Evolutionary conservation across 2,329 filamentous ascomycete species (phyloP), one percentile per base, ranked within the genome.

Genomic region (Nigrospora osmanthi): DNA sequence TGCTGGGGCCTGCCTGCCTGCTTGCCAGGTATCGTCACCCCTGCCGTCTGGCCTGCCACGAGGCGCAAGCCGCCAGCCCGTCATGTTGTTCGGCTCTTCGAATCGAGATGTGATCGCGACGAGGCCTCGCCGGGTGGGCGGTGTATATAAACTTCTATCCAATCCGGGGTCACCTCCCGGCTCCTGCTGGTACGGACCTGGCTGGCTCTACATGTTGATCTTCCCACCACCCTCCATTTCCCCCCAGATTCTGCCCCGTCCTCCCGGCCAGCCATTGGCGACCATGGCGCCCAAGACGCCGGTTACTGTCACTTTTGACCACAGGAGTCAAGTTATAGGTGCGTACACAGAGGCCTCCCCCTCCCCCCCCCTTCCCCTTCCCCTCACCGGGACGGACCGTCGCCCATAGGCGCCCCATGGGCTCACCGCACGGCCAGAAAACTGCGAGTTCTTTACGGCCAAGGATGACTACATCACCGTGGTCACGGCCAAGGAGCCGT

Each of bases 371-470:
- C 23, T 28, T 10, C 23, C 23, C 23, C 23, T 7, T 10, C 10
- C 23, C 23, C 23, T 28, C 7, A 4, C 23, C 5, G 23, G 23
- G 23, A 28, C 23, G 23, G 23, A 6, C 23, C 23, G 23, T 28
- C 23, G 23, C 19, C 19, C 19, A 6, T n/a, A 23, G 19, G 4
- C 7, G 23, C 23, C 23, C 23, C 23, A 19, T 19, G 34, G 16
- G 34, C 15, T 35, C 13, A 30, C 10, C 10, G 12, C 16, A 23
- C 17, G 30, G 28, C 3, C 12, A 49, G 48, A 45, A 56, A 62
- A 62, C 42, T 61, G 59, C 51, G 54, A 58, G 40, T 62, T 61
- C 45, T 44, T 62, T 46, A 45, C 54, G 14, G 42, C 35, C 19
- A 56, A 52, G 42, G 50, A 55, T 48, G 59, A 58, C 39, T 46